phyloP scores from a whole-genome alignment of 148 eudicot species.

The Rhododendron ferrugineum region DNA sequence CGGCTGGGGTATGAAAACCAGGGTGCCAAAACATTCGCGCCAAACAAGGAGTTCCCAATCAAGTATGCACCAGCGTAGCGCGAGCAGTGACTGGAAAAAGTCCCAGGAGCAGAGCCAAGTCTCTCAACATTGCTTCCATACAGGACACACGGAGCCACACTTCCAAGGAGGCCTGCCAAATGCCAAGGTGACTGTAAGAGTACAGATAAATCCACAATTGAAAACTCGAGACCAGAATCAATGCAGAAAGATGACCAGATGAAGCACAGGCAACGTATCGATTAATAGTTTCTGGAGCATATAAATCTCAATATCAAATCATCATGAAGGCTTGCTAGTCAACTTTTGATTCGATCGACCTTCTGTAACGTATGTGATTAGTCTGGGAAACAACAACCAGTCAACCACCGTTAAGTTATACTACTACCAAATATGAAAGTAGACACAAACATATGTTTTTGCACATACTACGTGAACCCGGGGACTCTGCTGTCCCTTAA shows the following conservation, averaged over 20 bases:
- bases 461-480: neutral
- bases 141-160: slow-evolving; percentile 78
- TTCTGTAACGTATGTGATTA: neutral
- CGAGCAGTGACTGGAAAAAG: slow-evolving; percentile 68
- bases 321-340: neutral
- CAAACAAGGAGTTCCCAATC: slow-evolving; percentile 57
- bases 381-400: neutral
- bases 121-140: slow-evolving; percentile 82
- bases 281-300: neutral
- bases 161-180: slow-evolving; percentile 67
- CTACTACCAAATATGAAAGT: neutral
- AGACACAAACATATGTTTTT: neutral
- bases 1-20: slow-evolving; percentile 75
- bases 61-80: slow-evolving; percentile 66
- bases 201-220: neutral
- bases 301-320: neutral
- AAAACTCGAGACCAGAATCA: neutral
- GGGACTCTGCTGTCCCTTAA: too few species aligned
- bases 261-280: neutral
- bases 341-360: neutral
- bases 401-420: neutral
- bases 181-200: neutral
- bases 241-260: neutral
- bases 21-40: slow-evolving; percentile 75
- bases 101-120: slow-evolving; percentile 52